Percentiles rank a stretch among this genome's conserved stretches.
phyloP scores from a whole-genome alignment of 2,329 filamentous ascomycete species.

The Colletotrichum somersetense region DNA sequence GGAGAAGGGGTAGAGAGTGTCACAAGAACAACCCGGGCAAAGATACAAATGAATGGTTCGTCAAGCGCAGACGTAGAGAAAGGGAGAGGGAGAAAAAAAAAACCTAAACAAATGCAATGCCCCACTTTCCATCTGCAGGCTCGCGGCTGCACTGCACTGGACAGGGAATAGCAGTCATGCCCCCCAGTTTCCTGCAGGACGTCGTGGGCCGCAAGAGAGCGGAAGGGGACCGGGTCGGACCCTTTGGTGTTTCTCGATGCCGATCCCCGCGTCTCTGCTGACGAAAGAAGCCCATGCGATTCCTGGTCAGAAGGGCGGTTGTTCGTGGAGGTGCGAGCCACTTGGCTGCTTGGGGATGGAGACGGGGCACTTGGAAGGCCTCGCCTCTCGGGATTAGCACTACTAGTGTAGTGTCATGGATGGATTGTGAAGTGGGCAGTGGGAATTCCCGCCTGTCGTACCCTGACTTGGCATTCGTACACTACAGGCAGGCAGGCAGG shows the following conservation, averaged over 20 bases:
- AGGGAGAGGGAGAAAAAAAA: background rate
- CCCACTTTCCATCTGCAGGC: constrained; percentile 40
- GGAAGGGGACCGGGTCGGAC: constrained; percentile 6
- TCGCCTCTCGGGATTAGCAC: constrained; percentile 26
- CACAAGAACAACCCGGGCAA: constrained; percentile 21
- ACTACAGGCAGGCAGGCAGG: background rate
- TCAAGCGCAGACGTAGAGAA: constrained; percentile 25
- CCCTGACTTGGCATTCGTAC: constrained; percentile 24
- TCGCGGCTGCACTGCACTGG: constrained; percentile 35
- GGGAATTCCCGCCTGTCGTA: constrained; percentile 32
- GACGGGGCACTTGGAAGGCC: constrained; percentile 21
- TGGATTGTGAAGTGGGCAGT: constrained; percentile 25
- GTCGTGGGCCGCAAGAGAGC: constrained; percentile 4
- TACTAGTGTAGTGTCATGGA: background rate
- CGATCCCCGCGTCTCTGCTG: constrained; percentile 34
- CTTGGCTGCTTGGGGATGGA: constrained; percentile 6
- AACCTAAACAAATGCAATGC: constrained; percentile 23
- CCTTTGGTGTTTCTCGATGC: background rate
- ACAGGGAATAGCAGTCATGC: constrained; percentile 41
- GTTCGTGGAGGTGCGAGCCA: constrained; percentile 8
- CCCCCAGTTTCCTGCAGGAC: constrained; percentile 32
- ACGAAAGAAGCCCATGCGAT: constrained; percentile 13
- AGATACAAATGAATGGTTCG: constrained; percentile 27
- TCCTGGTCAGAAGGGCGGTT: constrained; percentile 24
- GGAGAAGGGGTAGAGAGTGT: constrained; percentile 9